These are phyloP conservation scores for Apiotrichum sp. DNA, from an alignment of 1,284 basidiomycete species.

Conservation along the genomic window DNA sequence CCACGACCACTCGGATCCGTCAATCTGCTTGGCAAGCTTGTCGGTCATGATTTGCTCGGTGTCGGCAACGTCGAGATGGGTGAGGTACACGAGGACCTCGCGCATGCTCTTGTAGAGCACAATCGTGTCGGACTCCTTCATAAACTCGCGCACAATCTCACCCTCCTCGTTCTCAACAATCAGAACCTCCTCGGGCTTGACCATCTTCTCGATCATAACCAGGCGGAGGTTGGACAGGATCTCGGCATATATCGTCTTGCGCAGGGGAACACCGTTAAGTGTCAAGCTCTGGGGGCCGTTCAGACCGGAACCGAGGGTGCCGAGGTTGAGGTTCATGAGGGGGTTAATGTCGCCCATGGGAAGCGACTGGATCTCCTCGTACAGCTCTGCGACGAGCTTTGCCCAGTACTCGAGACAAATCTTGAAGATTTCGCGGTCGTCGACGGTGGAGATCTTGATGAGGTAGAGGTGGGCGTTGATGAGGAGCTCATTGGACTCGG, in stretches of 20 bases:
- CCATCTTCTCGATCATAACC: conserved; percentile 99
- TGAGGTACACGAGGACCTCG: conserved; percentile 92
- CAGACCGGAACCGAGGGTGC: conserved; percentile 48
- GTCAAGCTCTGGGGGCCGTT: conserved; percentile 54
- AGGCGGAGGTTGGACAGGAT: conserved; percentile 90
- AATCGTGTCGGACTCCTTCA: conserved; percentile 99
- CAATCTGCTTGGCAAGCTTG: conserved; percentile 94
- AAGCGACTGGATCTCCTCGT: conserved; percentile 81
- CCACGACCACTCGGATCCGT: conserved; percentile 99
- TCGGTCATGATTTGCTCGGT: conserved; percentile 96
- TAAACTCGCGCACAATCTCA: conserved; percentile 97
- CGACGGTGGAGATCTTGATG: conserved; percentile 97
- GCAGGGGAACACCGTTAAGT: conserved; percentile 67
- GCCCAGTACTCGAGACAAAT: conserved; percentile 99
- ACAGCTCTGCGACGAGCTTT: conserved; percentile 96
- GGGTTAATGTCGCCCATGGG: conserved; percentile 84
- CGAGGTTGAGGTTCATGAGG: conserved; percentile 85
- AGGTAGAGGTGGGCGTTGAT: conserved; percentile 97
- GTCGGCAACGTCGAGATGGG: conserved; percentile 92
- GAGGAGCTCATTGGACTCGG: conserved; percentile 84
- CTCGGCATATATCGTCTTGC: conserved; percentile 92
- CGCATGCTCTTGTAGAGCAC: conserved; percentile 99
- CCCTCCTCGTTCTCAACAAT: conserved; percentile 99
- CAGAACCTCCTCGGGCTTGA: conserved; percentile 97
- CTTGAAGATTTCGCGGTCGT: conserved; percentile 98